Evolutionary conservation across 2,329 filamentous ascomycete species (phyloP), one percentile per base, ranked within the genome.

Genomic region (Sporothrix dimorphospora): DNA sequence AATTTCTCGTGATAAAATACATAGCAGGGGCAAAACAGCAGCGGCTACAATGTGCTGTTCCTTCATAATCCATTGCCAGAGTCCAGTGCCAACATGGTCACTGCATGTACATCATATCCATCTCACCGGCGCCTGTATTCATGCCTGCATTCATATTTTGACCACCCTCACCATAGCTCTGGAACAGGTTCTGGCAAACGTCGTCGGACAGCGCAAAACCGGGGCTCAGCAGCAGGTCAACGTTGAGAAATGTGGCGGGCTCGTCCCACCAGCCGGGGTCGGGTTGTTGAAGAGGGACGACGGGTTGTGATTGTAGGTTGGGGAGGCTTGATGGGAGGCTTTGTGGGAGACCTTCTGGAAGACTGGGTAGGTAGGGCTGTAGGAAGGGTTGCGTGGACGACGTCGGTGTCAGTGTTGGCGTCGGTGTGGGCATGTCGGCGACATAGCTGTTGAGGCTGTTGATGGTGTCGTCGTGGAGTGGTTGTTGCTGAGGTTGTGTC

Each of bases 201-300:
- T 53, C 51, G 51, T 69, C 51, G 3, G 66, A 69, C 3, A 69
- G 34, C 5, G 66, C 66, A 42, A 69, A 69, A 3, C 66, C 51
- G 8, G 51, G 65, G 3, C 65, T 67, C 16, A 67, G 27, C 24
- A 67, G 40, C 5, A 49, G 45, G 45, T 67, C 65, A 4, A 67
- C 65, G 16, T 51, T 51, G 8, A 34, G 8, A 47, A 67, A 67
- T 1, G 42, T 67, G 42, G 45, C 42, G 16, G 65, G 65, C 45
- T 67, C 65, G 19, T 67, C 65, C 65, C 65, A 67, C 65, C 65
- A 67, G 65, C 65, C 42, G 7, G 63, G 8, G 3, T 49, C 63
- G 14, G 42, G 27, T 16, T 34, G 42, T 12, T 67, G 65, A 0
- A 51, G 16, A 0, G 34, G 34, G 1, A 21, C 30, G 5, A 11